Evolutionary conservation across 331 rosid genomes (phyloP), one percentile per base, ranked within the genome.

Genomic region (Quercus lobata): DNA sequence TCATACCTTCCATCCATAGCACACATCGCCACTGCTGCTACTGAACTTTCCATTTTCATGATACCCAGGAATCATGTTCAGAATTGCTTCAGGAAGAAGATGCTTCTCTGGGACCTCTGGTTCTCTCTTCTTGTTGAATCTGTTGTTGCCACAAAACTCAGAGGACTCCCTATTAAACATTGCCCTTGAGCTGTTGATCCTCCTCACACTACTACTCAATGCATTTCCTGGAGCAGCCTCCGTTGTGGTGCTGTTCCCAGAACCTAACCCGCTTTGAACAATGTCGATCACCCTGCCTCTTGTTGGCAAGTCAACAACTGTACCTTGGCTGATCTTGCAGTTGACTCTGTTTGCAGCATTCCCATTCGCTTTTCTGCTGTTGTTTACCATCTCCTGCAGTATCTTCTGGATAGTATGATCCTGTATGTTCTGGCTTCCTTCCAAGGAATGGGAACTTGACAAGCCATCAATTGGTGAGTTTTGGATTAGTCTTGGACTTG

Each of bases 301-400:
- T 30, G 71, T 32, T 14, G 71, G 71, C 46, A 29, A 17, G 46
- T 65, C 71, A 29, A 65, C 41, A 30, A 29, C 46, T 0, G 21
- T 12, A 17, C 71, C 18, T 4, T 65, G 32, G 44, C 44, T 10
- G 19, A 6, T n/a, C 22, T 29, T 41, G 7, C 46, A 21, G 46
- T 29, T 65, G 19, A 30, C 71, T 29, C 44, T 30, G 44, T 56
- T 68, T 55, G 49, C 68, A 24, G 11, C 78, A 17, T 27, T 54
- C 69, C 46, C 53, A n/a, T 76, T 37, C 30, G 21, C 71, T 54
- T 73, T 27, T n/a, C 22, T 72, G 53, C 79, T 83, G 56, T 29
- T 70, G 77, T 83, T 72, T 54, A 82, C 57, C 65, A 79, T 53
- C 72, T 79, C 87, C 81, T 61, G 80, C n/a, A 79, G 53, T 1